These are phyloP conservation scores for Populus euphratica DNA, from an alignment of 345 rosid species.

Conservation along the genomic window DNA sequence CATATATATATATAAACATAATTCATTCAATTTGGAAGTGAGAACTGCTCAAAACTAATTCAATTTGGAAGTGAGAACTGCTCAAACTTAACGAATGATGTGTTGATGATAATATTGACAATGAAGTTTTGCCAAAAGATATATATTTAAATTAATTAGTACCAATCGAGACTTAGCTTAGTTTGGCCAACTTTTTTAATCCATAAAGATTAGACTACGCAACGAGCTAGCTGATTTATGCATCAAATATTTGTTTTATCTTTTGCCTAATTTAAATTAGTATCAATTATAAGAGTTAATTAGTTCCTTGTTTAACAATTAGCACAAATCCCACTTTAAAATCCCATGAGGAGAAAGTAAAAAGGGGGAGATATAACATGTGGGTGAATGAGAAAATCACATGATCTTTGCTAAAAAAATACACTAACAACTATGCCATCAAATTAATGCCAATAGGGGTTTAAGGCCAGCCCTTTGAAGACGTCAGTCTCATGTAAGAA, in stretches of 20 bases:
- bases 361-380: slow-evolving; percentile 22
- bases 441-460: slow-evolving; percentile 13
- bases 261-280: neutral
- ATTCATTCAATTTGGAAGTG: slow-evolving; percentile 2
- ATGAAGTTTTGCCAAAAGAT: neutral
- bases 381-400: slow-evolving; percentile 35
- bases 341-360: neutral
- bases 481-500: slow-evolving; percentile 26
- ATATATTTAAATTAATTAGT: slow-evolving; percentile 1
- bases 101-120: slow-evolving; percentile 15
- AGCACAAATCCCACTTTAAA: neutral
- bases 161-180: slow-evolving; percentile 24
- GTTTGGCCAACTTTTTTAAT: neutral
- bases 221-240: neutral
- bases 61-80: slow-evolving; percentile 8
- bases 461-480: slow-evolving; percentile 18
- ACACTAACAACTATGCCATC: neutral
- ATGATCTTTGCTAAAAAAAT: slow-evolving; percentile 16
- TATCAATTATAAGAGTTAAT: too few relatives aligned
- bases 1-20: neutral
- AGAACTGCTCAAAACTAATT: slow-evolving; percentile 16
- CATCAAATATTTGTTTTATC: neutral
- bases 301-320: neutral
- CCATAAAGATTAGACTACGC: neutral
- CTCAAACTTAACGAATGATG: slow-evolving; percentile 14